A percentile compares a stretch with the other conserved stretches of the same genome.
phyloP scores from a whole-genome alignment of 441 rosid genomes.

The Metrosideros polymorpha region DNA sequence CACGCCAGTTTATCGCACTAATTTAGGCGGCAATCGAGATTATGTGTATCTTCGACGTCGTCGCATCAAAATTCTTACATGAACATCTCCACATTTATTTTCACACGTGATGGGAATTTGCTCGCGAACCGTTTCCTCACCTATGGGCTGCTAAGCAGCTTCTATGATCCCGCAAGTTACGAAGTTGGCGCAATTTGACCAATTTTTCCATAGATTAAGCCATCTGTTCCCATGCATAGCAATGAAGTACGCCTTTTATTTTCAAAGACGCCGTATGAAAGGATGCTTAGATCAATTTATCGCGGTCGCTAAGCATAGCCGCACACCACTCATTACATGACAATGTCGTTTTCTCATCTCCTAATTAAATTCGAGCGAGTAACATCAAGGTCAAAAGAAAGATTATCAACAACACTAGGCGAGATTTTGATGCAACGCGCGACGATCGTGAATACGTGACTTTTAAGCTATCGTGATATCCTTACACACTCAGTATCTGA shows the following conservation, averaged over 20 bases:
- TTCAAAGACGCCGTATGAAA: too few species aligned
- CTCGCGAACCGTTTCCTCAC: neutral
- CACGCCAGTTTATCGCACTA: neutral
- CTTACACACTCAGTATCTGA: neutral
- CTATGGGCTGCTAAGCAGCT: neutral
- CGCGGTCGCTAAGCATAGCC: neutral
- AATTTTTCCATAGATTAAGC: neutral
- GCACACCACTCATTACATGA: neutral
- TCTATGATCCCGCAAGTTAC: neutral
- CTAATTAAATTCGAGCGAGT: neutral
- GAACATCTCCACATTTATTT: neutral
- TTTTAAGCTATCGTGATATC: neutral
- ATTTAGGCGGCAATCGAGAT: neutral
- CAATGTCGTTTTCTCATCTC: neutral
- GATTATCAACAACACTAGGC: neutral
- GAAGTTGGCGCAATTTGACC: neutral
- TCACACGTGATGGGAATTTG: neutral
- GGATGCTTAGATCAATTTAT: neutral
- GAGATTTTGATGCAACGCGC: neutral
- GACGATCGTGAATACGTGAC: neutral
- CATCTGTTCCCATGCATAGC: neutral
- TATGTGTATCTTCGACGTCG: neutral
- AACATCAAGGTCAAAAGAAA: neutral
- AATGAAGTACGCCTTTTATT: neutral
- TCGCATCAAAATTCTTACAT: neutral